A percentile compares a stretch with the other conserved stretches of the same genome.
Conservation (phyloP, 345 rosid genomes). For the Isatis tinctoria region DNA sequence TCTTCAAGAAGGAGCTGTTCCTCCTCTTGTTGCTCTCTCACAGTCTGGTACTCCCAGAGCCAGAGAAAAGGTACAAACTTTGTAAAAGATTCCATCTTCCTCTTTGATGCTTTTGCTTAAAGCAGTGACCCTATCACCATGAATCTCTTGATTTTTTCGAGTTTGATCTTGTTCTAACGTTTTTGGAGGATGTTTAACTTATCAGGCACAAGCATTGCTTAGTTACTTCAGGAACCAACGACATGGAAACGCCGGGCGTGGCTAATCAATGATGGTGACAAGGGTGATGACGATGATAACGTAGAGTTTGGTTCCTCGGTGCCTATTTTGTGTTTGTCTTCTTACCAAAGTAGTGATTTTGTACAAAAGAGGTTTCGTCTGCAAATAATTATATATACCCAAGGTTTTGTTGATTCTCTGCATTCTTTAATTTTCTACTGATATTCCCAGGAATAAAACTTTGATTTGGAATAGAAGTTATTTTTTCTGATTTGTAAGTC, state of each 20-base stretch:
- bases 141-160: neutral
- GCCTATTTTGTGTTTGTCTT: conserved; percentile 18
- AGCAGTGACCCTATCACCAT: neutral
- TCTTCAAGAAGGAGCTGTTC: conserved; percentile 96
- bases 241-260: conserved; percentile 62
- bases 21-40: conserved; percentile 87
- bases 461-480: neutral
- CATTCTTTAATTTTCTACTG: conserved; percentile 18
- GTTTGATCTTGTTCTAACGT: neutral
- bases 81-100: neutral
- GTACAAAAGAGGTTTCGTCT: conserved; percentile 26
- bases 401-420: conserved; percentile 18
- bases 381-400: conserved; percentile 22
- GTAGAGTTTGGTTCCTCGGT: neutral
- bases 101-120: neutral
- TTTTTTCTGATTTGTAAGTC: neutral
- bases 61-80: conserved; percentile 72
- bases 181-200: neutral
- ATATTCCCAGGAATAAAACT: neutral
- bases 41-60: conserved; percentile 96
- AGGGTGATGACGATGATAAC: conserved; percentile 16
- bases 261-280: conserved; percentile 33
- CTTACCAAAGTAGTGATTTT: conserved; percentile 19
- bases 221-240: conserved; percentile 75
- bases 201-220: conserved; percentile 85